Evolutionary conservation across 805 yeast species (phyloP).

Genomic region (Barnettozyma botsteinii): DNA sequence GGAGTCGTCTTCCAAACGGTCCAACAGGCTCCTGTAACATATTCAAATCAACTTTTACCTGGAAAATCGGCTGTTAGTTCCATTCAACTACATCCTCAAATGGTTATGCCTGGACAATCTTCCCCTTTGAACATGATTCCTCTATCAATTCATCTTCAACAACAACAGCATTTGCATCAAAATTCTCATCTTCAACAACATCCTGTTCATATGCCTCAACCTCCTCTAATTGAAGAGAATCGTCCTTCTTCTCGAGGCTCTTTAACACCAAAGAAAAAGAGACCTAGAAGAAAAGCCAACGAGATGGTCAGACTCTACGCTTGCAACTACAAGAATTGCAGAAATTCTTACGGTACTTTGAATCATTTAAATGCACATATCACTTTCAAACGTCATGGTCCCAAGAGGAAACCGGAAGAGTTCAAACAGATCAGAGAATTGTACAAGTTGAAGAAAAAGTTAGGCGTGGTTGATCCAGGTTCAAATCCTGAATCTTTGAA

Average conservation of each 20-base stretch:
- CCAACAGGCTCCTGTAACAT: neutral
- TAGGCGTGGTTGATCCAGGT: constrained; percentile 16
- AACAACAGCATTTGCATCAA: neutral
- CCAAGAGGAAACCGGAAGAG: constrained; percentile 48
- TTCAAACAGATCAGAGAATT: constrained; percentile 45
- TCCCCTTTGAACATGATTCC: neutral
- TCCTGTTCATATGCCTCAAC: neutral
- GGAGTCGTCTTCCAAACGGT: neutral
- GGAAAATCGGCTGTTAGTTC: too few species aligned
- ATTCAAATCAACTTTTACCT: neutral
- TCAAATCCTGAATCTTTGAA: too few species aligned
- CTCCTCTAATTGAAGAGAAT: too few species aligned
- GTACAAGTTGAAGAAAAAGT: constrained; percentile 34
- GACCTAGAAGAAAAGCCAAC: constrained; percentile 48
- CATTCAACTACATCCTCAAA: neutral
- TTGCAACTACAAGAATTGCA: constrained; percentile 42
- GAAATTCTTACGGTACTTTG: constrained; percentile 53
- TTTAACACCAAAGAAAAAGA: constrained; percentile 31
- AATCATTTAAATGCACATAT: constrained; percentile 57
- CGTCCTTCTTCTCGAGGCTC: too few species aligned
- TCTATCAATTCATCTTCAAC: neutral
- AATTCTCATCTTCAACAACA: neutral
- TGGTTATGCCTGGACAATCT: neutral
- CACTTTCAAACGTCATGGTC: constrained; percentile 47
- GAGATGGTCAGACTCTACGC: constrained; percentile 51